These are phyloP conservation scores for Noccaea caerulescens DNA, from an alignment of 345 rosid species.

Conservation along the genomic window DNA sequence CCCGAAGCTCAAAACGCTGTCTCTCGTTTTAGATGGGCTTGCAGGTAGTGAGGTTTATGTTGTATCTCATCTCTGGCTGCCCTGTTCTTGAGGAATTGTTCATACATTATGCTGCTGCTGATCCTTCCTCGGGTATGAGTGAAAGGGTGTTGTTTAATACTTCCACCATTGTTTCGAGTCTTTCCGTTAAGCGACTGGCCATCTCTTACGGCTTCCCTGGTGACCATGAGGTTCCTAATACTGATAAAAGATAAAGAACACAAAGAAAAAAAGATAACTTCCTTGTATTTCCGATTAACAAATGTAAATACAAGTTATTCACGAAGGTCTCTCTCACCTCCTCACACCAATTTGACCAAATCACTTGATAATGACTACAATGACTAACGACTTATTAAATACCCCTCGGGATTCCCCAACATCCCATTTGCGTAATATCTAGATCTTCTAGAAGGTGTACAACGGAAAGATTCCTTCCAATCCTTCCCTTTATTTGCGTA, in stretches of 20 bases:
- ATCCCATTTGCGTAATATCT: too few relatives aligned
- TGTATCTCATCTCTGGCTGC: conserved; percentile 1
- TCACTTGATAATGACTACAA: too few relatives aligned
- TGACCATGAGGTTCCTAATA: not conserved
- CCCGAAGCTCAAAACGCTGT: conserved; percentile 3
- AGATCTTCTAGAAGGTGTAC: too few relatives aligned
- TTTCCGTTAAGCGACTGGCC: conserved; percentile 11
- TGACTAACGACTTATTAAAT: too few relatives aligned
- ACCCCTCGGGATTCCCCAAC: too few relatives aligned
- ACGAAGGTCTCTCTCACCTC: too few relatives aligned
- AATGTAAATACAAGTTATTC: too few relatives aligned
- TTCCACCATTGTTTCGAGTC: not conserved
- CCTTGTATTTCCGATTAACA: too few relatives aligned
- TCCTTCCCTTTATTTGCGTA: too few relatives aligned
- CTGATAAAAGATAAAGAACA: not conserved
- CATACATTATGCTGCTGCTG: not conserved
- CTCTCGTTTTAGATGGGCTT: not conserved
- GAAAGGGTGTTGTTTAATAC: not conserved
- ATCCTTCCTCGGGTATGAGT: not conserved
- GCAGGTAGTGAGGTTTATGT: not conserved
- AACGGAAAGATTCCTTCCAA: too few relatives aligned
- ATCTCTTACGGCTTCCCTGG: not conserved
- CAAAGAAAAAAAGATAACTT: too few relatives aligned
- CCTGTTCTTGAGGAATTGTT: conserved; percentile 3
- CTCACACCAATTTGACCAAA: too few relatives aligned